phyloP scores from a whole-genome alignment of 169 alveolate species.

The Plasmodium fragile region DNA sequence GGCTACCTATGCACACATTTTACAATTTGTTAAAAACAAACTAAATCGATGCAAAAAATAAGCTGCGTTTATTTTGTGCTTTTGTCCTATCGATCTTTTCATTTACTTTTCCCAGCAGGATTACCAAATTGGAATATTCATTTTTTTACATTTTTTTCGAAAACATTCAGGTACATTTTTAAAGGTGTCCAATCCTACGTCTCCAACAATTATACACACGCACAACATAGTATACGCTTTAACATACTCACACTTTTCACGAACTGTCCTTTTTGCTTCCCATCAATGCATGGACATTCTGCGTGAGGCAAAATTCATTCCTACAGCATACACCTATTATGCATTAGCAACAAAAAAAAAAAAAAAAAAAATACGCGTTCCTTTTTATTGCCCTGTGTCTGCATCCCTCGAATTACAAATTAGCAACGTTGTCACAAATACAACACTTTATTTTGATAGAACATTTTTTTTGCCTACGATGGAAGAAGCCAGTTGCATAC shows the following conservation, averaged over 20 bases:
- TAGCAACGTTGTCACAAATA: background rate
- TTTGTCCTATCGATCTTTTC: background rate
- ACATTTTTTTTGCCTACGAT: slow-evolving; percentile 5
- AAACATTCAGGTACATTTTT: slow-evolving; percentile 21
- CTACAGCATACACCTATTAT: background rate
- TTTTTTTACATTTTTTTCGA: slow-evolving; percentile 30
- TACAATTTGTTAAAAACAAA: slow-evolving; percentile 6
- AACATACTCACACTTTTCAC: background rate
- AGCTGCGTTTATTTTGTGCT: background rate
- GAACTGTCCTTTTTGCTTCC: background rate
- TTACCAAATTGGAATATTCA: background rate
- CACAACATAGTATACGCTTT: background rate
- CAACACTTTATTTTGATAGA: background rate
- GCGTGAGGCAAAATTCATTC: background rate
- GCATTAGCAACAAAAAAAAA: background rate
- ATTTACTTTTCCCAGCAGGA: slow-evolving; percentile 5
- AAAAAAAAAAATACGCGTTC: background rate
- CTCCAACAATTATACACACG: background rate
- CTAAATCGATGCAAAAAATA: background rate
- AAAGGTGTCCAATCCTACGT: background rate
- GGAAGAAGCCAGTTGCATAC: slow-evolving; percentile 56
- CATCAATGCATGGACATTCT: background rate
- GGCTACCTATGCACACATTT: slow-evolving; percentile 52
- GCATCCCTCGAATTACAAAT: background rate
- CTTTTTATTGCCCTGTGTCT: background rate